These are phyloP conservation scores for Gamsiella multidivaricata DNA, from an alignment of 192 early-diverging fungal species.

Conservation along the genomic window DNA sequence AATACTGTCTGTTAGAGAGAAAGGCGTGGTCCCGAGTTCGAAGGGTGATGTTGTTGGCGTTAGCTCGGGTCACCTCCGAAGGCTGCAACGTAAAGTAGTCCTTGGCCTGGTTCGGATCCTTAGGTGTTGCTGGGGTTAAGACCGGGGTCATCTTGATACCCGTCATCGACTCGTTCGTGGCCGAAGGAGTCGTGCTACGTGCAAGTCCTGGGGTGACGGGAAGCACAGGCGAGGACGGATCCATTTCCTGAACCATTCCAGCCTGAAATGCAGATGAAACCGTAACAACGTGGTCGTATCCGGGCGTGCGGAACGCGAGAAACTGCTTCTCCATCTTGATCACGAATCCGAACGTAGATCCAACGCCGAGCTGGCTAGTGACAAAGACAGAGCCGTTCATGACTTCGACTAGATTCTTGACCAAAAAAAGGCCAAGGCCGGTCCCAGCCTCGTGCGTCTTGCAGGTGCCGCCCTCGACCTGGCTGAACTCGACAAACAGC, in stretches of 20 bases:
- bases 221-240: slow-evolving; percentile 27
- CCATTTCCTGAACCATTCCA: slow-evolving; percentile 4
- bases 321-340: slow-evolving; percentile 56
- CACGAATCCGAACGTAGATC: slow-evolving; percentile 48
- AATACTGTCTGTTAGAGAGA: slow-evolving; percentile 48
- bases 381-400: slow-evolving; percentile 51
- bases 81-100: slow-evolving; percentile 47
- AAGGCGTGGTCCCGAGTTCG: slow-evolving; percentile 49
- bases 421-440: slow-evolving; percentile 43
- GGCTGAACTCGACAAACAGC: slow-evolving; percentile 50
- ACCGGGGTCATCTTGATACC: slow-evolving; percentile 1
- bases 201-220: slow-evolving; percentile 49
- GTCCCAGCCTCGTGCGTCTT: slow-evolving; percentile 49
- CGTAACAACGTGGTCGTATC: slow-evolving; percentile 51
- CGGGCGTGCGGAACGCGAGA: slow-evolving; percentile 48
- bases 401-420: slow-evolving; percentile 50
- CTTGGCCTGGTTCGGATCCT: slow-evolving; percentile 22
- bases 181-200: slow-evolving; percentile 35
- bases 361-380: slow-evolving; percentile 39
- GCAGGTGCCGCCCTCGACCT: slow-evolving; percentile 51
- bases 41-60: slow-evolving; percentile 53
- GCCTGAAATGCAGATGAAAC: slow-evolving; percentile 43
- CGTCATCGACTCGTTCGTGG: not conserved
- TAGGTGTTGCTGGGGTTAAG: slow-evolving; percentile 18
- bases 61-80: slow-evolving; percentile 43